phyloP scores from a whole-genome alignment of 805 yeast genomes.

The Wickerhamomyces chambardii region DNA sequence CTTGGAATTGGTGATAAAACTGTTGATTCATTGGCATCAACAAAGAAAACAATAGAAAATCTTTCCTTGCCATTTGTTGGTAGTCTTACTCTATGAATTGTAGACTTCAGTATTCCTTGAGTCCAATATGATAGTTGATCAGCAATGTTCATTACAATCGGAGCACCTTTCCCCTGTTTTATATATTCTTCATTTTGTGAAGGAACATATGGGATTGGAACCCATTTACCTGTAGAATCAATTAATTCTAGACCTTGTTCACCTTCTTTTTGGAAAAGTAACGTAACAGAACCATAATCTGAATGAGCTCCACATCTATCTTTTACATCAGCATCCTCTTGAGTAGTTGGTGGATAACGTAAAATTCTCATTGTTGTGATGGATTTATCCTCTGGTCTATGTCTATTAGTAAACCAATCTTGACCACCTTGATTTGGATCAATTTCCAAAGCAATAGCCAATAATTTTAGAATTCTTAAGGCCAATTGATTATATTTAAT shows the following conservation, averaged over 20 bases:
- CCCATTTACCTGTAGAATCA: conserved; percentile 40
- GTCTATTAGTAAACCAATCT: conserved; percentile 53
- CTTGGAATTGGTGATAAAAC: conserved; percentile 60
- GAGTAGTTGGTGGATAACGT: conserved; percentile 40
- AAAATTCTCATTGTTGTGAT: conserved; percentile 60
- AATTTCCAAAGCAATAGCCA: conserved; percentile 53
- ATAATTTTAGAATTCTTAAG: conserved; percentile 35
- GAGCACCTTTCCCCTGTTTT: conserved; percentile 39
- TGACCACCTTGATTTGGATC: conserved; percentile 24
- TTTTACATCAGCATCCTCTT: conserved; percentile 21
- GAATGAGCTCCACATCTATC: conserved; percentile 79
- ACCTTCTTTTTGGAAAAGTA: conserved; percentile 54
- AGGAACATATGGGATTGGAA: conserved; percentile 50
- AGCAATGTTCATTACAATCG: conserved; percentile 66
- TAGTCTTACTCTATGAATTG: conserved; percentile 62
- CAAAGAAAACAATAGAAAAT: conserved; percentile 67
- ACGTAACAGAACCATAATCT: conserved; percentile 66
- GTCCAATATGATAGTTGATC: conserved; percentile 76
- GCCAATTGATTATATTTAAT: conserved; percentile 39
- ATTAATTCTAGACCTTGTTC: conserved; percentile 47
- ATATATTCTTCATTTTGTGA: conserved; percentile 20
- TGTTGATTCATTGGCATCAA: conserved; percentile 57
- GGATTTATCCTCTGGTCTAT: conserved; percentile 36
- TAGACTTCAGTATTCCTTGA: conserved; percentile 62
- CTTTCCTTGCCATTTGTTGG: conserved; percentile 37